Percentiles rank a stretch among this genome's conserved stretches.
Conservation (phyloP, 257 asterid genomes). For the Nicotiana benthamiana region DNA sequence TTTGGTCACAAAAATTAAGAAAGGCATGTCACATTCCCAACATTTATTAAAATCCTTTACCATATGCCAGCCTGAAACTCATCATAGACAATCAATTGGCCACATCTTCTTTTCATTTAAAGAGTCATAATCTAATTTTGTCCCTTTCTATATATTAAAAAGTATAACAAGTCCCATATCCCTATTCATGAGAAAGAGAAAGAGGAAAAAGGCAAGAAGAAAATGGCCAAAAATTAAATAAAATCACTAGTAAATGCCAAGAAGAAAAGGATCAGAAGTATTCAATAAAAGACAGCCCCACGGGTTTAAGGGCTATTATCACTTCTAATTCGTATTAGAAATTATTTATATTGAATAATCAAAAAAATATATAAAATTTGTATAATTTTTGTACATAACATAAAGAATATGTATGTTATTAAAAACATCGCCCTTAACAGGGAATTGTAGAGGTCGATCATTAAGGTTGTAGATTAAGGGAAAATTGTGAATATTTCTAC, state of each 20-base stretch:
- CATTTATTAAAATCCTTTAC: not conserved
- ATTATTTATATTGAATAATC: no score
- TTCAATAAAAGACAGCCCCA: slow-evolving; percentile 35
- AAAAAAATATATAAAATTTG: no score
- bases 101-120: not conserved
- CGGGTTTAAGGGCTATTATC: not conserved
- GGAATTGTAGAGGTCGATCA: no score
- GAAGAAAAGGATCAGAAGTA: slow-evolving; percentile 31
- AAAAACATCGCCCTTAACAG: no score
- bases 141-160: not conserved
- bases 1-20: slow-evolving; percentile 5
- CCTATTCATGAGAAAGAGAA: slow-evolving; percentile 2
- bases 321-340: no score
- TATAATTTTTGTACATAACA: no score
- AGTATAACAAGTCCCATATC: not conserved
- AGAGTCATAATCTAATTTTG: slow-evolving; percentile 7
- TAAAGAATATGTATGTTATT: no score
- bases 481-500: no score
- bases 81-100: slow-evolving; percentile 9
- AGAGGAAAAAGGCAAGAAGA: slow-evolving; percentile 17
- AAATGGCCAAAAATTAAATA: slow-evolving; percentile 17
- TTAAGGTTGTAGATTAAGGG: no score
- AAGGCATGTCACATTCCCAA: slow-evolving; percentile 8
- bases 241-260: slow-evolving; percentile 16
- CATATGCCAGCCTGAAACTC: slow-evolving; percentile 3